These are phyloP conservation scores for Globisporangium mamillatum DNA, from an alignment of 352 stramenopile genomes.

Conservation along the genomic window DNA sequence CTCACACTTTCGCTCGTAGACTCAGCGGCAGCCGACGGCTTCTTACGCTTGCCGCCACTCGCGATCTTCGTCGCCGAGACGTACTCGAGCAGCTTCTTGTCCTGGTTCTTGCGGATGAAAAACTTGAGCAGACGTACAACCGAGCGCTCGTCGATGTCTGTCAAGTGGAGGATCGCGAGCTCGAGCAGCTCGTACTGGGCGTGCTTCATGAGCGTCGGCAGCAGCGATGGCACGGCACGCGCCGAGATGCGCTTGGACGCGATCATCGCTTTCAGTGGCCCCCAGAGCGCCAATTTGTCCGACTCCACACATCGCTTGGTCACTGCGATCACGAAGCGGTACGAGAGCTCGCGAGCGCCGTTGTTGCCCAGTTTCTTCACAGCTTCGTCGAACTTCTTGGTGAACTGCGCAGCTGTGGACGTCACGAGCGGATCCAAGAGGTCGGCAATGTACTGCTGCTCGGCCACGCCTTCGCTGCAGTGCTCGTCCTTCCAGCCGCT, in stretches of 20 bases:
- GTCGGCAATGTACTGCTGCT: constrained; percentile 57
- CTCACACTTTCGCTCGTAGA: constrained; percentile 12
- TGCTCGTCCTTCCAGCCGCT: constrained; percentile 43
- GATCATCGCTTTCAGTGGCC: constrained; percentile 47
- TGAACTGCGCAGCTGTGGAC: constrained; percentile 38
- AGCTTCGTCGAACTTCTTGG: constrained; percentile 45
- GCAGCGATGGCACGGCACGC: constrained; percentile 53
- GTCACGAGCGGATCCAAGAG: constrained; percentile 41
- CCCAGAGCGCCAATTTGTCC: constrained; percentile 51
- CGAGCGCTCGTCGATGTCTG: constrained; percentile 76
- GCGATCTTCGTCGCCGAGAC: constrained; percentile 19
- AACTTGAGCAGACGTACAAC: constrained; percentile 72
- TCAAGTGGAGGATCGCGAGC: constrained; percentile 53
- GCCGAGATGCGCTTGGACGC: constrained; percentile 58
- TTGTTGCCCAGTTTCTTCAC: constrained; percentile 27
- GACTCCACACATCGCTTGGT: constrained; percentile 60
- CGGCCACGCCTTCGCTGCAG: constrained; percentile 41
- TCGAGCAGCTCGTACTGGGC: constrained; percentile 68
- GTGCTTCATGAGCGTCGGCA: constrained; percentile 65
- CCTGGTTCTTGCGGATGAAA: constrained; percentile 62
- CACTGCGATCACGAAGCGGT: constrained; percentile 56
- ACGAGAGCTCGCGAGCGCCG: constrained; percentile 32
- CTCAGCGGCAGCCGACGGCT: constrained; percentile 9
- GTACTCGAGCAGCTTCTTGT: constrained; percentile 34
- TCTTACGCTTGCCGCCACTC: constrained; percentile 29